Evolutionary conservation across 768 basidiomycete genomes (phyloP), one percentile per base, ranked within the genome.

Genomic region (Clitopilus passeckerianus): DNA sequence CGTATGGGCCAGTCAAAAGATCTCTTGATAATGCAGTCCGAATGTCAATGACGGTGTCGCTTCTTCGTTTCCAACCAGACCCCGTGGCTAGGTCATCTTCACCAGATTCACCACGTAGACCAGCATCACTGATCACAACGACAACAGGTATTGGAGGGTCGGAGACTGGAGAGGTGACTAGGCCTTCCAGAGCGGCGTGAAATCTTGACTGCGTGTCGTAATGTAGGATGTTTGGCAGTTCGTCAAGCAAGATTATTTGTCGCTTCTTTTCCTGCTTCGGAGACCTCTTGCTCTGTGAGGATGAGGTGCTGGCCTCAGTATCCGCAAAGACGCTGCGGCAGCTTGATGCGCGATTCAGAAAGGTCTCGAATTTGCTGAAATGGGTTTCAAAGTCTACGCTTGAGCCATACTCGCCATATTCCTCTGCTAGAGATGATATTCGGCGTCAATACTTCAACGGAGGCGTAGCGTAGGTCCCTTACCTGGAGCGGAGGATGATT

Each of bases 221-320:
- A 72, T 94, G 93, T 5, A 93, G 75, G 57, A 98, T 84, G 68
- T 98, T 98, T 0, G 96, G 97, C 1, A 99, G 80, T 59, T 95
- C 91, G 72, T 95, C 93, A 7, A 97, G 76, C 4, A 98, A 84
- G 56, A 98, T 80, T 6, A 95, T 67, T 34, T 86, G 85, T 0
- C 79, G 81, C 63, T 73, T 74, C 54, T 60, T 57, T 27, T 58
- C 30, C 27, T 55, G 22, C 18, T 44, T 33, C 8, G 59, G 67
- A 20, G 60, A 55, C 12, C 16, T n/a, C 30, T 57, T 52, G 34
- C 10, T 41, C 10, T 41, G 37, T 15, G 37, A 41, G 12, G 66
- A 56, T 9, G 67, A 56, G 23, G 50, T 57, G 35, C 52, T 58
- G 52, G 56, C 37, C 0, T 57, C 30, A 1, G 64, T 5, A 16